Conservation (phyloP, 2,329 filamentous ascomycete species). For the Pseudocercospora pini-densiflorae region DNA sequence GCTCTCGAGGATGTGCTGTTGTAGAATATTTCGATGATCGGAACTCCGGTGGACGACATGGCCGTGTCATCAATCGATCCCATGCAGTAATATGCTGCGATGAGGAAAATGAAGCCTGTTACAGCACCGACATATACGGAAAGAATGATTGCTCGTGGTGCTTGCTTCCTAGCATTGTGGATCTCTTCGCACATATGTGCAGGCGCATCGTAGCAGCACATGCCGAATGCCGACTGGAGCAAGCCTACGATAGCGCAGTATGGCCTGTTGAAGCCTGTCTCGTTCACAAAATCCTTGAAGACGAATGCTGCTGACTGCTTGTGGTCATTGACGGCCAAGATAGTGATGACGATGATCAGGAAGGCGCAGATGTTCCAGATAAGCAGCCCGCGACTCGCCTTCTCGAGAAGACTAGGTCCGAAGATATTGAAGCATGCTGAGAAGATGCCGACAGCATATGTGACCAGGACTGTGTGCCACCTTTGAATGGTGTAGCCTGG, state of each 20-base stretch:
- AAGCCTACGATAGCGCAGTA: slow-evolving; percentile 60
- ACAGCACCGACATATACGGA: slow-evolving; percentile 51
- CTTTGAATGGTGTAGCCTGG: slow-evolving; percentile 57
- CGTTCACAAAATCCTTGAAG: slow-evolving; percentile 60
- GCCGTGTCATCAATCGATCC: slow-evolving; percentile 55
- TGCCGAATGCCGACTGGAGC: slow-evolving; percentile 59
- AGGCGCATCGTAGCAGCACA: slow-evolving; percentile 58
- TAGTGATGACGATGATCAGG: slow-evolving; percentile 56
- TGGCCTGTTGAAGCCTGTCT: slow-evolving; percentile 55
- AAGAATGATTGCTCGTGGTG: slow-evolving; percentile 54
- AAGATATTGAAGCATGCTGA: slow-evolving; percentile 56
- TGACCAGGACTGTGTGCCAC: slow-evolving; percentile 61
- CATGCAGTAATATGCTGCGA: slow-evolving; percentile 57
- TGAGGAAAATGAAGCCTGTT: slow-evolving; percentile 55
- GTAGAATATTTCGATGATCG: slow-evolving; percentile 59
- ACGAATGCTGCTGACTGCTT: slow-evolving; percentile 61
- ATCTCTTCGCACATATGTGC: slow-evolving; percentile 63
- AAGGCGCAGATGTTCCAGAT: slow-evolving; percentile 61
- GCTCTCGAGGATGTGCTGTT: slow-evolving; percentile 53
- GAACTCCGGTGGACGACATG: slow-evolving; percentile 53
- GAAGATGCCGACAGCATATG: slow-evolving; percentile 54
- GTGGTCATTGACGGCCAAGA: slow-evolving; percentile 59
- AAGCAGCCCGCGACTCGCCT: slow-evolving; percentile 55
- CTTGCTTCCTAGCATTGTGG: slow-evolving; percentile 55
- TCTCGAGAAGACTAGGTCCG: slow-evolving; percentile 56